Evolutionary conservation across 164 flowering plant genomes (phyloP), one percentile per base, ranked within the genome.

Genomic region (Magnolia sinica): DNA sequence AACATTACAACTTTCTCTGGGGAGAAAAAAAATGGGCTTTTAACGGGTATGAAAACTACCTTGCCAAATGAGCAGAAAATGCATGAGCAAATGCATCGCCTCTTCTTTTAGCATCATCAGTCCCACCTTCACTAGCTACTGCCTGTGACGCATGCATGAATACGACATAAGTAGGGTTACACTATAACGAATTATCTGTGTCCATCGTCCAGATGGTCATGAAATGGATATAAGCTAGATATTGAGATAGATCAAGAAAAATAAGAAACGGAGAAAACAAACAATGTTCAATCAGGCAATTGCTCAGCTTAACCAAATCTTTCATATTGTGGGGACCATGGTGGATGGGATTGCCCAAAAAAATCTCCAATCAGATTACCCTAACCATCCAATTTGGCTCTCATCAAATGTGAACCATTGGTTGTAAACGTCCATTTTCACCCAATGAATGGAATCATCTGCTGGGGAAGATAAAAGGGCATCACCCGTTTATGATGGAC

Each of bases 61-160:
- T 90, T 64, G 92, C 90, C 80, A 93, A 82, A 82, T 96, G 98
- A 63, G 99, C 98, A 77, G 97, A 94, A 86, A 96, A 94, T 79
- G 99, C 99, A 83, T 89, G 94, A 78, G 98, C 93, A 90, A 96
- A 94, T 50, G 99, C 98, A 86, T 92, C 99, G 71, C 99, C 99
- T 79, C 99, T 87, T 82, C 94, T 89, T 87, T 91, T 93, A 72
- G 99, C 99, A 89, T 96, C 98, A 81, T 96, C 99, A 4, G 98
- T 96, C 66, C 98, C 98, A 71, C 99, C 99, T 86, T 96, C 99
- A 87, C 99, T 96, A 71, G 99, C 99, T 78, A 94, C 97, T 45
- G 99, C 99, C 99, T 96, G 79, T 68, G 70, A 70, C 27, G 76
- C 29, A 68, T n/a, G 19, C n/a, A 31, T 22, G 11, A 7, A 8